Evolutionary conservation across 2,329 filamentous ascomycete species (phyloP), one percentile per base, ranked within the genome.

Genomic region (Sphaerulina vaccinii): DNA sequence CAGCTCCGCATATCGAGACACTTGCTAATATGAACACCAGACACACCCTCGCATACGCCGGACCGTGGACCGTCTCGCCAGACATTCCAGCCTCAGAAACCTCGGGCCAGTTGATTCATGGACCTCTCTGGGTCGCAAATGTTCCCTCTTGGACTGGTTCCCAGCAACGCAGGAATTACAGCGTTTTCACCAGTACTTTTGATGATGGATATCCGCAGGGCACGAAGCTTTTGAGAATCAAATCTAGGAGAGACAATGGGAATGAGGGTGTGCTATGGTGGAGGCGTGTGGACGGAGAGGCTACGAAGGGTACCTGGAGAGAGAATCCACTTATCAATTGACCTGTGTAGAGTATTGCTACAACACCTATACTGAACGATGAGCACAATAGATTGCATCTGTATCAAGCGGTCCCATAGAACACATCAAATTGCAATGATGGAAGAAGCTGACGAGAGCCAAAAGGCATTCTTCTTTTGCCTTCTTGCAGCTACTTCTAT

Each of bases 191-290:
- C 19, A 39, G 19, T n/a, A 19, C 24, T 5, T 27, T 18, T 5
- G 15, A 4, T 35, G 35, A 39, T 10, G 44, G 44, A 6, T 39
- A 23, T 18, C 43, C 43, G 19, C 11, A 32, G 10, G 44, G 44
- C 21, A 48, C 33, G 5, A 37, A 27, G 11, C 22, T 51, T 16
- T 33, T 51, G 32, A 24, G 13, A 10, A 51, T 51, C 19, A 13
- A 51, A 5, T 51, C 48, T 4, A 9, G 22, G 1, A 22, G 39
- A 37, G 48, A 43, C 4, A 21, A 38, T 44, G 48, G 48, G 10
- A 43, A 19, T 36, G 16, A 23, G 35, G 48, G 39, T n/a, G 39
- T 44, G 9, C 21, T 44, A 2, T 51, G 48, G 48, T 51, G 48
- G 48, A n/a, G 35, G 24, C 15, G 35, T 18, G 44, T 48, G 2